Percentiles rank a stretch among this genome's conserved stretches.
phyloP scores from a whole-genome alignment of 2,329 filamentous ascomycete genomes.

The Pseudopithomyces maydicus region DNA sequence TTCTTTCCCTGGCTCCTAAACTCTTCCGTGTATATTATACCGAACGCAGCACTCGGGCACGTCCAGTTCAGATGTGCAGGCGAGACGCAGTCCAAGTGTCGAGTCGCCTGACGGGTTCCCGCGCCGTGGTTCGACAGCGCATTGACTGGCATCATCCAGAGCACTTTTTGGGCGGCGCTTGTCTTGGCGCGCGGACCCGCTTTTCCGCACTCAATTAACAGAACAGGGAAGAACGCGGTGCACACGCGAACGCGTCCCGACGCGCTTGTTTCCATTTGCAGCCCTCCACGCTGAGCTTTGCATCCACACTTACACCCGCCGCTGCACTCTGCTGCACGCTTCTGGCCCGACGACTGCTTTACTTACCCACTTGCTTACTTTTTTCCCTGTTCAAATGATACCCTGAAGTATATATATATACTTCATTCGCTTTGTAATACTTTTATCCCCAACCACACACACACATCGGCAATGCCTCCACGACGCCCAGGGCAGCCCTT shows the following conservation, averaged over 20 bases:
- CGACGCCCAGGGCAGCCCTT: constrained; percentile 48
- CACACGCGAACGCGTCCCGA: constrained; percentile 25
- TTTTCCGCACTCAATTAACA: constrained; percentile 30
- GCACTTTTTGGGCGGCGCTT: constrained; percentile 18
- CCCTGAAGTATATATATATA: constrained; percentile 24
- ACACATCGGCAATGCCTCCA: constrained; percentile 48
- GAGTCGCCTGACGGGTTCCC: not conserved
- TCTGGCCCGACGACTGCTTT: not conserved
- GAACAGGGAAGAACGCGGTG: constrained; percentile 20
- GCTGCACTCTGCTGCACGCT: not conserved
- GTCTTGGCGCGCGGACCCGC: not conserved
- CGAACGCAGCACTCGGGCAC: not conserved
- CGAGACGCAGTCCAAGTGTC: not conserved
- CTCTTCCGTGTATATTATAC: not conserved
- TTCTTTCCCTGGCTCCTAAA: not conserved
- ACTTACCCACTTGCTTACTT: constrained; percentile 2
- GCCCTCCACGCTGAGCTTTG: constrained; percentile 7
- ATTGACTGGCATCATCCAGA: constrained; percentile 19
- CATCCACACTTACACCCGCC: constrained; percentile 5
- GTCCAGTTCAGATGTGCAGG: not conserved
- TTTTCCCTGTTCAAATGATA: constrained; percentile 36
- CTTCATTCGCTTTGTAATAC: not conserved
- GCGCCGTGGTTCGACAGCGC: constrained; percentile 6
- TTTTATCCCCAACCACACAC: constrained; percentile 3
- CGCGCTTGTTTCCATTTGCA: constrained; percentile 20